Evolutionary conservation across 345 rosid species (phyloP).

Genomic region (Aquilaria malaccensis): DNA sequence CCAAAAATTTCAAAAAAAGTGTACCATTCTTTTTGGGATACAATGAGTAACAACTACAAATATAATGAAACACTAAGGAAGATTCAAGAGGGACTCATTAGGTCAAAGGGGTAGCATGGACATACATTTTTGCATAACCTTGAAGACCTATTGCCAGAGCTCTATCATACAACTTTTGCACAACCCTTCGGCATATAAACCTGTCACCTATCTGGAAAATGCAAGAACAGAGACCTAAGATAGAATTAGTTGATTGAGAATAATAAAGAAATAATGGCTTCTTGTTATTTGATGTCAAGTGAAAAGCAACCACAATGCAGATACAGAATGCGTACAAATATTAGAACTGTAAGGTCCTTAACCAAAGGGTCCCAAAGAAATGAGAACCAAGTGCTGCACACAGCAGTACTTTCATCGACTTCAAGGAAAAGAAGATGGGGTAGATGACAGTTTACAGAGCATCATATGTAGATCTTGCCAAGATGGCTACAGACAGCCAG

Average conservation of each 20-base stretch:
- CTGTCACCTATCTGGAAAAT: slow-evolving; percentile 77
- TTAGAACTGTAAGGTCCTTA: too few species aligned
- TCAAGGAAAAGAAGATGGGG: too few species aligned
- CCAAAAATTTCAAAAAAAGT: too few species aligned
- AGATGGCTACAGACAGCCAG: too few species aligned
- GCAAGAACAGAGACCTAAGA: background rate
- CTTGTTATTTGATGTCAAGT: background rate
- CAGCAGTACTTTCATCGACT: too few species aligned
- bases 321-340: background rate
- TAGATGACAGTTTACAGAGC: too few species aligned
- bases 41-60: too few species aligned
- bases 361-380: too few species aligned
- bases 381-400: too few species aligned
- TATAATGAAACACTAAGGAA: too few species aligned
- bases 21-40: too few species aligned
- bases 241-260: slow-evolving; percentile 1
- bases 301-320: background rate
- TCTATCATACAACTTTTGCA: slow-evolving; percentile 76
- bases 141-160: slow-evolving; percentile 86
- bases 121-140: slow-evolving; percentile 89
- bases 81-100: background rate
- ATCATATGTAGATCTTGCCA: too few species aligned
- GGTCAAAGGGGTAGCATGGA: slow-evolving; percentile 18
- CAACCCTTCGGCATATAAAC: slow-evolving; percentile 55
- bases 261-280: background rate